Base-by-base conservation (phyloP, 2,329 filamentous ascomycete species). In the Trichophyton mentagrophytes region DNA sequence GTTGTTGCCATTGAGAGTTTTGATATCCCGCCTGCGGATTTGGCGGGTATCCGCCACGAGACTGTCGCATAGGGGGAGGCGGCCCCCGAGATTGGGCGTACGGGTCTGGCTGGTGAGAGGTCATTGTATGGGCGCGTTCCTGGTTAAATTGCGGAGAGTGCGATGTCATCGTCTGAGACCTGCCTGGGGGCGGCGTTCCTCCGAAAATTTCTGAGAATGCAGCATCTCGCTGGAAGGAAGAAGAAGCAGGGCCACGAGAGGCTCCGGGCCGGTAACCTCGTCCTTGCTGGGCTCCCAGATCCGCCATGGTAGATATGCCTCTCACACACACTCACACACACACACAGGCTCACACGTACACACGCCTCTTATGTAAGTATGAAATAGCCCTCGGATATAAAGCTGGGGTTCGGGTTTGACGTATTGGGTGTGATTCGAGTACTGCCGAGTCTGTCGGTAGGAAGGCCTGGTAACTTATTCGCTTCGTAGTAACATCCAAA, bases 201-300 rank as follows among this genome's bases (percentile, higher is more conserved):
- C 92, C 93, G 73, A 97, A 99, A 71, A 97, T 97, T 76, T 92
- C 92, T 66, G 88, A 90, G 75, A 95, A 99, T 66, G 92, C 93
- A 67, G 90, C 89, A 83, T 99, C 91, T 77, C 93, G 87, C 76
- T 93, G 89, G 69, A 75, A 75, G 63, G 79, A 76, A 44, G 80
- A 77, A 46, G 80, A 77, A 59, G 80, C 73, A 70, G 79, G 77
- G 63, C 78, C 80, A 71, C 82, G 79, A 36, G 51, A 36, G 64
- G 75, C 74, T 62, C 72, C 71, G 64, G 78, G 73, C 71, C 81
- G 77, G 74, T 83, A 80, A 69, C 81, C 79, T 72, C 83, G 79
- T 68, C 82, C 81, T 72, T 83, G 80, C 70, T 85, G 83, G 66
- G 80, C 73, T 70, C 80, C 77, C 75, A 85, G 82, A 72, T 86